Base-by-base conservation (phyloP, 2,329 filamentous ascomycete species). In the Cadophora malorum region DNA sequence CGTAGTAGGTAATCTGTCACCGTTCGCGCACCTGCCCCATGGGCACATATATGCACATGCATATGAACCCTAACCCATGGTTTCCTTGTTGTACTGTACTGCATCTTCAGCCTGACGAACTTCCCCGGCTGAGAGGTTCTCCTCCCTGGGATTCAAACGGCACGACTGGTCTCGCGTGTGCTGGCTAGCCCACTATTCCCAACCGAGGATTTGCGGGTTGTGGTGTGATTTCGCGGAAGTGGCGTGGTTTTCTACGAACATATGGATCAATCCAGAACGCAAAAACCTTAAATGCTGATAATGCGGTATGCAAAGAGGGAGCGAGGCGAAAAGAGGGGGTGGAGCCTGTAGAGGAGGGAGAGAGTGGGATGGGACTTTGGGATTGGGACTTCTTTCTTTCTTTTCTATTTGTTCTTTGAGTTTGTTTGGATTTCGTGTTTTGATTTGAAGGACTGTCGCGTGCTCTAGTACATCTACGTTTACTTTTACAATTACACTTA, bases 181-280 rank as follows among this genome's bases (percentile, higher is more conserved):
- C 45, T 47, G 21, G 45, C 19, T 14, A 6, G 10, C n/a, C n/a
- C n/a, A n/a, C n/a, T n/a, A n/a, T n/a, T n/a, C n/a, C n/a, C n/a
- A n/a, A n/a, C n/a, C n/a, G n/a, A n/a, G n/a, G n/a, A 28, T 38
- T 59, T 59, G 19, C 55, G 35, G 31, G n/a, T 41, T 56, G 35
- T 59, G 55, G 55, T 38, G 55, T 41, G 55, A 59, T 59, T 59
- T 38, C 35, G 31, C n/a, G 33, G 55, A 59, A 41, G 55, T 59
- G 55, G 55, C 55, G 55, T 59, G 55, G 19, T 59, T 59, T 59
- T 41, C 38, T 21, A 28, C 9, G 12, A n/a, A 38, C 14, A 14
- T 9, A 10, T 14, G 14, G 35, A 38, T 38, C 35, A 38, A 14
- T 58, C 33, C 35, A 38, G 35, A 38, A 28, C 28, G 28, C 28